These are phyloP conservation scores for Fagus crenata DNA, from an alignment of 306 rosid species.

Conservation along the genomic window DNA sequence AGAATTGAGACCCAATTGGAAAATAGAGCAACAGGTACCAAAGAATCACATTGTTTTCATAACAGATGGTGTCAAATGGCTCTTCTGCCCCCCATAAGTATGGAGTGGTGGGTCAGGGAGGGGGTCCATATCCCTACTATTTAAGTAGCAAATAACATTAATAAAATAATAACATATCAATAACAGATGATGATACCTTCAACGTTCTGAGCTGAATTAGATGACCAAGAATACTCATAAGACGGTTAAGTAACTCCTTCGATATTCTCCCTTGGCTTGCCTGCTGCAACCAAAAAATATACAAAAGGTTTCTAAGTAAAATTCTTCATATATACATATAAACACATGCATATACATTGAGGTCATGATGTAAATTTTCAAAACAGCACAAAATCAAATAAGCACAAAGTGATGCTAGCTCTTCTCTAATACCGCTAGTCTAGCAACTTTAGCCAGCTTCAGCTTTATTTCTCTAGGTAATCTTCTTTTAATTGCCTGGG, in stretches of 20 bases:
- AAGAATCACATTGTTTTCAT: constrained; percentile 15
- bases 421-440: constrained; percentile 70
- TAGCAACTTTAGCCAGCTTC: constrained; percentile 97
- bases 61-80: constrained; percentile 4
- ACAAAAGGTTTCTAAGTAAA: constrained; percentile 9
- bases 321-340: constrained; percentile 7
- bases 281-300: constrained; percentile 56
- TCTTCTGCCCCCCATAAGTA: no score
- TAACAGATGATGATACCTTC: constrained; percentile 56
- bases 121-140: no score
- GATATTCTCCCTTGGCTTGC: constrained; percentile 93
- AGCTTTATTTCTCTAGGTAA: constrained; percentile 93
- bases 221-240: constrained; percentile 94
- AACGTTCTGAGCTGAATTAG: constrained; percentile 93
- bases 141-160: no score
- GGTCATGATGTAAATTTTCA: background rate
- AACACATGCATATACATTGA: background rate
- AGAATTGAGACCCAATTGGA: constrained; percentile 1
- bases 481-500: constrained; percentile 91
- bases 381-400: constrained; percentile 27
- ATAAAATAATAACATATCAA: background rate
- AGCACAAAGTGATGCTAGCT: constrained; percentile 15
- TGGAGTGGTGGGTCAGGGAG: no score
- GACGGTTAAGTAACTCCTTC: constrained; percentile 84
- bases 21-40: constrained; percentile 21